A percentile compares a stretch with the other conserved stretches of the same genome.
Conservation (phyloP, 2,329 filamentous ascomycete species). For the Plectosphaerella sp. region DNA sequence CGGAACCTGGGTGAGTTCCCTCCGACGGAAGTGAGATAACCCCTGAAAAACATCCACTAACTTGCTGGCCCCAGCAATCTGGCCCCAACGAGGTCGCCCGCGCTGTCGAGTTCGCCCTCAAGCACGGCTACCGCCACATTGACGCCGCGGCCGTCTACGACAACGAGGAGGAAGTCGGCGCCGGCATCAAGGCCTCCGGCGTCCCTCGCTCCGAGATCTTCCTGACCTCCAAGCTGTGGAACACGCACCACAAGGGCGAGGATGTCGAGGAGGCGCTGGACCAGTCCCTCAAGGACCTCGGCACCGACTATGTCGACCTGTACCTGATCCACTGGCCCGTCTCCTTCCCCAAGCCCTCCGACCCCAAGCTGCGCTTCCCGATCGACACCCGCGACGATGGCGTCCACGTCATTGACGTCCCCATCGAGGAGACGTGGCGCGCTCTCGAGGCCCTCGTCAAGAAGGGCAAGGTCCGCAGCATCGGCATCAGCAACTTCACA, state of each 20-base stretch:
- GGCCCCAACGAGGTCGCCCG: conserved; percentile 36
- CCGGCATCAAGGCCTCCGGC: conserved; percentile 38
- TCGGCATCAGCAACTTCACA: conserved; percentile 58
- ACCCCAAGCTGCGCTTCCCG: conserved; percentile 33
- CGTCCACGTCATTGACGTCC: conserved; percentile 25
- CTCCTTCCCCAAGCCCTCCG: conserved; percentile 37
- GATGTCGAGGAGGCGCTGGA: conserved; percentile 22
- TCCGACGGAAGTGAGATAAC: too few species aligned
- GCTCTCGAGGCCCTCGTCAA: conserved; percentile 56
- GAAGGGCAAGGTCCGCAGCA: conserved; percentile 49
- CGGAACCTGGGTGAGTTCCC: conserved; percentile 24
- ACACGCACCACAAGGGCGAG: conserved; percentile 23
- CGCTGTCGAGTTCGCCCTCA: conserved; percentile 55
- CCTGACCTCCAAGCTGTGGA: conserved; percentile 27
- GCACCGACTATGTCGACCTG: conserved; percentile 25
- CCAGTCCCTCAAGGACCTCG: conserved; percentile 22
- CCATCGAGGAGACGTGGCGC: conserved; percentile 54
- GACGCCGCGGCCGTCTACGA: conserved; percentile 60
- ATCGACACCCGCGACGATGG: conserved; percentile 41
- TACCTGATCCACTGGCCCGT: conserved; percentile 46
- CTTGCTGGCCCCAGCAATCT: conserved; percentile 29
- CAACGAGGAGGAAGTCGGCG: conserved; percentile 53
- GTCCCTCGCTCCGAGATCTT: conserved; percentile 49
- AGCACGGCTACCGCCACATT: conserved; percentile 54
- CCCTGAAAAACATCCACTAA: not conserved